Evolutionary conservation across 148 eudicot genomes (phyloP).

Genomic region (Amaranthus hypochondriacus): DNA sequence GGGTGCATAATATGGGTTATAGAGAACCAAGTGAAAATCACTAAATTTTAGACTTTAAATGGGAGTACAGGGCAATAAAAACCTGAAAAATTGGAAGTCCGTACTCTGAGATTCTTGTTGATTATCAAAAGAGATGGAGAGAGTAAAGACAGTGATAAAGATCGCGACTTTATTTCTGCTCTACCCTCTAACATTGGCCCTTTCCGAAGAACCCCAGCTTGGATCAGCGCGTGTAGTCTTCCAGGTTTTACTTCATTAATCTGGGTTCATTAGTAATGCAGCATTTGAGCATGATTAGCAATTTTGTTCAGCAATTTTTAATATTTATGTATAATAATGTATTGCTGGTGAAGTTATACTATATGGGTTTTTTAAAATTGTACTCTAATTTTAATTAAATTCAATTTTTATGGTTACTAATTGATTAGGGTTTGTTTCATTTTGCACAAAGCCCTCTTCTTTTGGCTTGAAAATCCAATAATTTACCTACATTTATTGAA

Average conservation of each 20-base stretch:
- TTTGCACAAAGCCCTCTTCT: not conserved
- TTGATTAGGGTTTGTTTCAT: not conserved
- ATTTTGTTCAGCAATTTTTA: too few relatives aligned
- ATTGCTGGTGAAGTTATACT: too few relatives aligned
- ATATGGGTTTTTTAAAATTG: not conserved
- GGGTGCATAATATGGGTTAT: too few relatives aligned
- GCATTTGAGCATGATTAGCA: too few relatives aligned
- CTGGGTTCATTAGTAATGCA: too few relatives aligned
- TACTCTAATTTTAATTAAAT: not conserved
- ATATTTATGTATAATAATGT: too few relatives aligned
- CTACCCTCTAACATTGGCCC: slow-evolving; percentile 2
- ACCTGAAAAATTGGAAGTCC: too few relatives aligned
- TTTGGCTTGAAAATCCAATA: not conserved
- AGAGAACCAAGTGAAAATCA: too few relatives aligned
- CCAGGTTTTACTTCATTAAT: slow-evolving; percentile 21
- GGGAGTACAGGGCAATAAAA: too few relatives aligned
- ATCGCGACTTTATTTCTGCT: slow-evolving; percentile 8
- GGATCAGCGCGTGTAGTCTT: slow-evolving; percentile 43
- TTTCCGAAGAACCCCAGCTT: slow-evolving; percentile 28
- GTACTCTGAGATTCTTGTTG: not conserved
- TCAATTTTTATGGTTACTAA: not conserved
- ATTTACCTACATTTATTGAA: too few relatives aligned
- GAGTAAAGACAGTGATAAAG: not conserved
- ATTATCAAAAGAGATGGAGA: slow-evolving; percentile 5
- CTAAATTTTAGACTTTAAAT: too few relatives aligned